These are phyloP conservation scores for Sorghum bicolor DNA, from an alignment of 176 grass and related monocot genomes.

Conservation along the genomic window DNA sequence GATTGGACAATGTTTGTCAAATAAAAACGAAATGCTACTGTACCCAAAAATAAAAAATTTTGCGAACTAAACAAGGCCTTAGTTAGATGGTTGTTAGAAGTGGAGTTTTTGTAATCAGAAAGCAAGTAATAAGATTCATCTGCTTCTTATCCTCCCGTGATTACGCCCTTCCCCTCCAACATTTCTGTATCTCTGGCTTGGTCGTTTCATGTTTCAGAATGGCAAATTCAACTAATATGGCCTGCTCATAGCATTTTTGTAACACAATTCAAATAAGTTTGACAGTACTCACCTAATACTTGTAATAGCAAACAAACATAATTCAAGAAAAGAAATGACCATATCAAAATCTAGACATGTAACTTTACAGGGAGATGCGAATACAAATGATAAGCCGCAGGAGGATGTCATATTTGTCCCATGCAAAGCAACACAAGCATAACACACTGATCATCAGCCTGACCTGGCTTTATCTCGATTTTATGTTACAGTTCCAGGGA, in stretches of 20 bases:
- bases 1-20: too few relatives aligned
- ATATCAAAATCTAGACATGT: not conserved
- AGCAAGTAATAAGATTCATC: not conserved
- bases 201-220: not conserved
- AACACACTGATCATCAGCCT: not conserved
- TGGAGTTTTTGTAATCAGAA: too few relatives aligned
- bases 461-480: not conserved
- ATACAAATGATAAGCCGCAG: not conserved
- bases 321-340: not conserved
- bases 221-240: not conserved
- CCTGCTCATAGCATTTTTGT: conserved; percentile 33
- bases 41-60: too few relatives aligned
- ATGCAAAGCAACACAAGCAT: not conserved
- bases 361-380: not conserved
- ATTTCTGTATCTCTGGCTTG: not conserved
- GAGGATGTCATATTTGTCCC: not conserved
- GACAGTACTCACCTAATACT: conserved; percentile 6
- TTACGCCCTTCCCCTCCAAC: not conserved
- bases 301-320: not conserved
- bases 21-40: too few relatives aligned
- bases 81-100: too few relatives aligned
- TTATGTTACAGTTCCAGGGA: not conserved
- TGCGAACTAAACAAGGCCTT: too few relatives aligned
- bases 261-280: conserved; percentile 8
- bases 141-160: not conserved